phyloP scores from a whole-genome alignment of 2,329 filamentous ascomycete species.

The Trichoderma pleuroti region DNA sequence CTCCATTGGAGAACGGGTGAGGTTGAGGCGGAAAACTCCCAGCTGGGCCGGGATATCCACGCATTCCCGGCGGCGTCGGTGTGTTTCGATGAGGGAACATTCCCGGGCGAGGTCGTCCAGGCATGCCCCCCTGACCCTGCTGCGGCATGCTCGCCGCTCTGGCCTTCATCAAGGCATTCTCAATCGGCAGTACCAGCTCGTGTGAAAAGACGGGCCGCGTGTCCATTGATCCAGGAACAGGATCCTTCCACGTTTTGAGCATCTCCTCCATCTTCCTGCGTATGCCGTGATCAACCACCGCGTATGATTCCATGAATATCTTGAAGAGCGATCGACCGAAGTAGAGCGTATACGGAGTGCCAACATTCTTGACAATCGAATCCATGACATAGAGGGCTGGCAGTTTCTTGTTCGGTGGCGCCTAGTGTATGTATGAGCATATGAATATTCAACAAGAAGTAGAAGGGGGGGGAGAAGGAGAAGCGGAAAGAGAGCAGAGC shows the following conservation, averaged over 20 bases:
- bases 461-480: background rate
- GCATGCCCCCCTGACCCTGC: conserved; percentile 46
- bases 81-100: conserved; percentile 65
- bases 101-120: conserved; percentile 46
- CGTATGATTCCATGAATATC: conserved; percentile 96
- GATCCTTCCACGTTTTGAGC: conserved; percentile 96
- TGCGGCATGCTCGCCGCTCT: conserved; percentile 56
- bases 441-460: background rate
- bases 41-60: conserved; percentile 25
- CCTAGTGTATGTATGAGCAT: conserved; percentile 57
- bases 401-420: conserved; percentile 81
- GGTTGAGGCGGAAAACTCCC: conserved; percentile 27
- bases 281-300: conserved; percentile 76
- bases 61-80: conserved; percentile 64
- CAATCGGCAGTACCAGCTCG: conserved; percentile 85
- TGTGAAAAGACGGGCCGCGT: conserved; percentile 86
- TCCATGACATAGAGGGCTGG: conserved; percentile 97
- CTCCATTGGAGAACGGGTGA: conserved; percentile 32
- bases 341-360: conserved; percentile 94
- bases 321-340: conserved; percentile 87
- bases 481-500: background rate
- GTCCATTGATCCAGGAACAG: conserved; percentile 89
- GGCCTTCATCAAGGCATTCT: conserved; percentile 88
- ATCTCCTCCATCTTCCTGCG: conserved; percentile 94
- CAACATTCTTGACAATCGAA: conserved; percentile 97